These are phyloP conservation scores for Pythium utonaiense DNA, from an alignment of 352 stramenopile genomes.

Conservation along the genomic window DNA sequence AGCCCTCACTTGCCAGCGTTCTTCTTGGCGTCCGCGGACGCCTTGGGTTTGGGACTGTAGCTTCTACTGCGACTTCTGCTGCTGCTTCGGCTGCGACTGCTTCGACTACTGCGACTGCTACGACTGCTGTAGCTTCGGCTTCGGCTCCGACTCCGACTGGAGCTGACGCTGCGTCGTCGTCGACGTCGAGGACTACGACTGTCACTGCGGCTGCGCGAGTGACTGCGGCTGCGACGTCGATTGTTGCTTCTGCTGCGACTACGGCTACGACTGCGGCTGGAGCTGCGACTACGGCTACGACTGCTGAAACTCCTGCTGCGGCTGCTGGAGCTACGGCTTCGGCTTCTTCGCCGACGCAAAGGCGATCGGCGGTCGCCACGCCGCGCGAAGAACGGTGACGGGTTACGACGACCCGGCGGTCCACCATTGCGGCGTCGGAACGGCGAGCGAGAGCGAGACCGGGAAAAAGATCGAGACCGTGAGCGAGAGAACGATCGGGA, in stretches of 20 bases:
- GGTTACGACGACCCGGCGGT: constrained; percentile 3
- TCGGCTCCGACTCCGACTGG: constrained; percentile 27
- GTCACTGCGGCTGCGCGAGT: constrained; percentile 30
- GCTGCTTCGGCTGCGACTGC: constrained; percentile 11
- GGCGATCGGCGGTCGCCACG: constrained; percentile 17
- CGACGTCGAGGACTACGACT: not conserved
- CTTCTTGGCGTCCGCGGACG: constrained; percentile 4
- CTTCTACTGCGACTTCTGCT: constrained; percentile 19
- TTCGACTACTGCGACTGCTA: constrained; percentile 25
- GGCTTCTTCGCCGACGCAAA: constrained; percentile 19
- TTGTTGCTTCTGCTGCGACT: constrained; percentile 22
- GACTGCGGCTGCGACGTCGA: constrained; percentile 11
- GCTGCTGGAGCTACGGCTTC: constrained; percentile 21
- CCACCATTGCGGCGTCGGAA: constrained; percentile 8
- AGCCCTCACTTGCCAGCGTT: not conserved
- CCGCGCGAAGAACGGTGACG: constrained; percentile 10
- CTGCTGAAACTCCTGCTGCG: constrained; percentile 25
- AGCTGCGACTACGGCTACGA: constrained; percentile 6
- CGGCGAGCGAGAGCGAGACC: constrained; percentile 17
- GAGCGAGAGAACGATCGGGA: constrained; percentile 23
- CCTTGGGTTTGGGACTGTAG: constrained; percentile 21
- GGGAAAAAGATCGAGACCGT: not conserved
- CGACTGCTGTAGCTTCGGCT: constrained; percentile 19
- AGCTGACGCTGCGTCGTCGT: not conserved
- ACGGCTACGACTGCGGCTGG: constrained; percentile 26